These are phyloP conservation scores for Ajuga chamaepitys DNA, from an alignment of 257 asterid genomes.

Conservation along the genomic window DNA sequence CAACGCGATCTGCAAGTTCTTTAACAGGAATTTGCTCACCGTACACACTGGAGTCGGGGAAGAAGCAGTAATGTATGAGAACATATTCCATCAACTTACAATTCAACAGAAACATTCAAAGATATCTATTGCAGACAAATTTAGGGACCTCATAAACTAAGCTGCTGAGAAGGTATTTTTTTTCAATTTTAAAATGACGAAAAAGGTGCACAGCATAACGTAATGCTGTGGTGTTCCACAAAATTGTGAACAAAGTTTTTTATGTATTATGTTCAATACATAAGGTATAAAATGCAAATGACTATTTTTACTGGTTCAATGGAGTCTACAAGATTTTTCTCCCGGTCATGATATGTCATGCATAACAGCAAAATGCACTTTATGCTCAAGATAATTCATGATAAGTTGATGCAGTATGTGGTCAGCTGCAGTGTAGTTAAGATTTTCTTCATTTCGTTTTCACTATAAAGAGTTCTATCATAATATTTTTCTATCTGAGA, in stretches of 20 bases:
- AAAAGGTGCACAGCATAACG: neutral
- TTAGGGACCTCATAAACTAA: neutral
- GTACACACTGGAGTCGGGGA: slow-evolving; percentile 40
- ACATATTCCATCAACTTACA: neutral
- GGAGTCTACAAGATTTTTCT: neutral
- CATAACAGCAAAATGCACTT: neutral
- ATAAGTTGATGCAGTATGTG: neutral
- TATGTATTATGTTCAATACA: neutral
- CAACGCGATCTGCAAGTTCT: slow-evolving; percentile 88
- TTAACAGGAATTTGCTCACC: slow-evolving; percentile 77
- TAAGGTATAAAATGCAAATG: neutral
- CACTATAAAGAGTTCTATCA: too few relatives aligned
- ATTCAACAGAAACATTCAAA: neutral
- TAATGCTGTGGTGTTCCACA: neutral
- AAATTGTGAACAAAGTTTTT: neutral
- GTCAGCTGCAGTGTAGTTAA: neutral
- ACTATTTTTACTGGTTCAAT: neutral
- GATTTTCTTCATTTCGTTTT: neutral
- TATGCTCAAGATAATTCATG: neutral
- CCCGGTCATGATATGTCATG: neutral
- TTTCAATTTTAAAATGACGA: neutral
- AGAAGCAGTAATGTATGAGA: neutral
- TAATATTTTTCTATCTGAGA: too few relatives aligned
- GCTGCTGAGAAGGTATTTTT: neutral
- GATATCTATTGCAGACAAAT: neutral